Percentiles rank a stretch among this genome's conserved stretches.
Evolutionary conservation across 2,329 filamentous ascomycete genomes (phyloP).

Genomic region (Colletotrichum simmondsii): DNA sequence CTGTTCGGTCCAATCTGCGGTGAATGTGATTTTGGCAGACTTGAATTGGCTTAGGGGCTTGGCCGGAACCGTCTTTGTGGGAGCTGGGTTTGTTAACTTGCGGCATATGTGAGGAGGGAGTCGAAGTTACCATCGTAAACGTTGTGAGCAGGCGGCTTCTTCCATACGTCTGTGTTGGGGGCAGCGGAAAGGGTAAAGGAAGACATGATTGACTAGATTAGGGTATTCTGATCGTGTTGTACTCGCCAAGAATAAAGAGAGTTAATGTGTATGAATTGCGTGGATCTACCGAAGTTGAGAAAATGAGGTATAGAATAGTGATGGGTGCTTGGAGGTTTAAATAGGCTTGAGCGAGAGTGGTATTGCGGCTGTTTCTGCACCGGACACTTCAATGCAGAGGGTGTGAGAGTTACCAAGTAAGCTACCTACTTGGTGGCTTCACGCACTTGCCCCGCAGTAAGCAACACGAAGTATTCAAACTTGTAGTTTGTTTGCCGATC

Average conservation of each 20-base stretch:
- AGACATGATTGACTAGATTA: slow-evolving; percentile 16
- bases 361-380: not conserved
- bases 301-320: not conserved
- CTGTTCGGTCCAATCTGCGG: slow-evolving; percentile 62
- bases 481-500: not conserved
- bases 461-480: slow-evolving; percentile 8
- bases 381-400: not conserved
- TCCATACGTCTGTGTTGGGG: slow-evolving; percentile 80
- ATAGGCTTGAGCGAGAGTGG: not conserved
- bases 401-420: not conserved
- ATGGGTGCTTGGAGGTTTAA: not conserved
- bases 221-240: not conserved
- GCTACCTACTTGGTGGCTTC: not conserved
- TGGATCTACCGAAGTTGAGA: not conserved
- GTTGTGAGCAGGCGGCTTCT: slow-evolving; percentile 71
- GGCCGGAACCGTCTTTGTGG: slow-evolving; percentile 48
- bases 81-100: slow-evolving; percentile 32
- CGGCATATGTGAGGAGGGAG: not conserved
- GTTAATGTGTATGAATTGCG: not conserved
- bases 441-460: slow-evolving; percentile 20
- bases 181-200: slow-evolving; percentile 65
- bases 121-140: slow-evolving; percentile 67
- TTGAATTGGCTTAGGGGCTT: slow-evolving; percentile 67
- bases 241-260: too few relatives aligned
- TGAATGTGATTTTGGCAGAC: slow-evolving; percentile 71